Evolutionary conservation across 2,329 filamentous ascomycete genomes (phyloP).

Genomic region (Annulohypoxylon truncatum): DNA sequence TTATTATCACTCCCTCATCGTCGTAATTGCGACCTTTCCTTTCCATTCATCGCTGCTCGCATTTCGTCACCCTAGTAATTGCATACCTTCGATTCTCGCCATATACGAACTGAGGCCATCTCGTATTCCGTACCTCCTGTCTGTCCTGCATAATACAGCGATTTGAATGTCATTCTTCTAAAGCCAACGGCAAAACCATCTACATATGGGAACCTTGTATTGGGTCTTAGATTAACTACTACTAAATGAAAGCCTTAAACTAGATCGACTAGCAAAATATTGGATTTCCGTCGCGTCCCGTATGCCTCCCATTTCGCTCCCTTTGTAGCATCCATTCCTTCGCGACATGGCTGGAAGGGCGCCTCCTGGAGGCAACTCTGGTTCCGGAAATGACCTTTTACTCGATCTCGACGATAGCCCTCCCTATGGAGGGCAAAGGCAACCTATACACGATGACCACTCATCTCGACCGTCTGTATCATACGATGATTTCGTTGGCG

Average conservation of each 20-base stretch:
- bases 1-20: conserved; percentile 17
- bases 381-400: conserved; percentile 68
- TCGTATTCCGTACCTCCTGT: conserved; percentile 40
- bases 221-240: not conserved
- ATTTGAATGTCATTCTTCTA: conserved; percentile 22
- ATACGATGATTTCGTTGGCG: conserved; percentile 94
- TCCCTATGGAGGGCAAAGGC: conserved; percentile 79
- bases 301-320: conserved; percentile 48
- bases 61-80: conserved; percentile 30
- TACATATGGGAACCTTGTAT: conserved; percentile 21
- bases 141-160: conserved; percentile 36
- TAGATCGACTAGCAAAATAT: conserved; percentile 21
- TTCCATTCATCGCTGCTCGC: conserved; percentile 14
- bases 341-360: conserved; percentile 72
- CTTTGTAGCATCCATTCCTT: conserved; percentile 52
- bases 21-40: conserved; percentile 18
- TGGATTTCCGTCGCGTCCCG: conserved; percentile 41
- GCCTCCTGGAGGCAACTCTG: conserved; percentile 62
- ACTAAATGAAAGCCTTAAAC: conserved; percentile 22
- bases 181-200: conserved; percentile 7
- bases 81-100: conserved; percentile 36
- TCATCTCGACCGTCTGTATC: conserved; percentile 85
- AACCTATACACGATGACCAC: conserved; percentile 82
- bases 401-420: conserved; percentile 80
- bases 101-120: conserved; percentile 33